phyloP scores from a whole-genome alignment of 1,284 basidiomycete genomes.

The Boletus sp. region DNA sequence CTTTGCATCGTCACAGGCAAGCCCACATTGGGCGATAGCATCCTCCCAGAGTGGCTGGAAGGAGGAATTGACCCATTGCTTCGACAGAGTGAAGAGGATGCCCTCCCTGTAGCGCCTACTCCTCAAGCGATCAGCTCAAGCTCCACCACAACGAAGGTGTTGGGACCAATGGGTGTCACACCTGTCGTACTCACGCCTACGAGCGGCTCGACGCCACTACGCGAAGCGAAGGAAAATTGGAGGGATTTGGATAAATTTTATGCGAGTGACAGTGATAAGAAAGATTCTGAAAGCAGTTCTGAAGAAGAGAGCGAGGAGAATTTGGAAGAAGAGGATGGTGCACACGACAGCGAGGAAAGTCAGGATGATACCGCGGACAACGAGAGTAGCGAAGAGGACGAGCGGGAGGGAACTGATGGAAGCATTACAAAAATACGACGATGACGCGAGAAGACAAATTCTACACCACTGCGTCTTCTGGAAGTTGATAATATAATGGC shows the following conservation, averaged over 20 bases:
- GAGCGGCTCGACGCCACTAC: slow-evolving; percentile 41
- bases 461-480: slow-evolving; percentile 48
- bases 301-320: slow-evolving; percentile 29
- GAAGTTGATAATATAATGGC: slow-evolving; percentile 67
- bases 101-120: slow-evolving; percentile 32
- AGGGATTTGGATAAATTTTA: slow-evolving; percentile 71
- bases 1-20: slow-evolving; percentile 54
- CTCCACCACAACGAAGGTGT: slow-evolving; percentile 15
- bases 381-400: slow-evolving; percentile 23
- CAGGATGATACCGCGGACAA: slow-evolving; percentile 29
- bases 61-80: slow-evolving; percentile 53
- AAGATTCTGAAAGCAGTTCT: slow-evolving; percentile 19
- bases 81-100: slow-evolving; percentile 56
- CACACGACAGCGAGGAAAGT: slow-evolving; percentile 34
- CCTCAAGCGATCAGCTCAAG: slow-evolving; percentile 39
- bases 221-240: slow-evolving; percentile 43
- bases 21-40: slow-evolving; percentile 39
- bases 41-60: slow-evolving; percentile 61
- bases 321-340: slow-evolving; percentile 33
- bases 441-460: slow-evolving; percentile 9
- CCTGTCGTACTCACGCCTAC: slow-evolving; percentile 54
- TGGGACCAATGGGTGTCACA: slow-evolving; percentile 25
- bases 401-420: slow-evolving; percentile 6
- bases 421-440: slow-evolving; percentile 10
- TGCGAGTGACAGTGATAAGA: slow-evolving; percentile 36